These are phyloP conservation scores for Pichia pseudocactophila DNA, from an alignment of 805 yeast genomes.

Conservation along the genomic window DNA sequence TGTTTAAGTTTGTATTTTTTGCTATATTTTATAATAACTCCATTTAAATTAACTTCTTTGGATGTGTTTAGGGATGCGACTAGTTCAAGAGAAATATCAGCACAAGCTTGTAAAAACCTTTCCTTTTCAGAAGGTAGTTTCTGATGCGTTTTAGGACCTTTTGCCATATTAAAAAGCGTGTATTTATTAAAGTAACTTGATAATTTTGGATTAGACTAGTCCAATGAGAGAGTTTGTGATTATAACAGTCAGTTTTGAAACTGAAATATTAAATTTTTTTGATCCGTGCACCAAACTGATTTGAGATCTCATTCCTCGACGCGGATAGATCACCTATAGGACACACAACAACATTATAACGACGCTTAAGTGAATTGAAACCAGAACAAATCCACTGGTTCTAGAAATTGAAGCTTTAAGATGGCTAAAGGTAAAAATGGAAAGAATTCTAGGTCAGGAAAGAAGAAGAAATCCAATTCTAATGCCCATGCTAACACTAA, in stretches of 20 bases:
- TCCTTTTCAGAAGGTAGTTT: conserved; percentile 87
- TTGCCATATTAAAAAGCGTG: conserved; percentile 9
- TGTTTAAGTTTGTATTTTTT: conserved; percentile 85
- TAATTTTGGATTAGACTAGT: background rate
- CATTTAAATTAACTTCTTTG: conserved; percentile 82
- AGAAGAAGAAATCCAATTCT: background rate
- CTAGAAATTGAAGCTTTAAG: no score
- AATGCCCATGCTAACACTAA: background rate
- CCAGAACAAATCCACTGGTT: no score
- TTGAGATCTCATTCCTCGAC: background rate
- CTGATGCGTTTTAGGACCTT: conserved; percentile 39
- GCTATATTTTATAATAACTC: conserved; percentile 73
- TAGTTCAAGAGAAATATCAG: conserved; percentile 81
- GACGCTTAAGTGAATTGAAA: no score
- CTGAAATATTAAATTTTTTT: background rate
- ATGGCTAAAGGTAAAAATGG: background rate
- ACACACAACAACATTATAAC: no score
- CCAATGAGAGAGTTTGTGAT: background rate
- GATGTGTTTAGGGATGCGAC: conserved; percentile 60
- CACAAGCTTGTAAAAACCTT: conserved; percentile 84
- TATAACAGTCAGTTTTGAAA: background rate
- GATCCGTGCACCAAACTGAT: conserved; percentile 1
- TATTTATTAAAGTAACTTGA: background rate
- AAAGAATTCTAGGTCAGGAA: background rate
- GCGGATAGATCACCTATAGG: no score